Conservation (phyloP, 352 stramenopile species). For the Phytophthora quininea region DNA sequence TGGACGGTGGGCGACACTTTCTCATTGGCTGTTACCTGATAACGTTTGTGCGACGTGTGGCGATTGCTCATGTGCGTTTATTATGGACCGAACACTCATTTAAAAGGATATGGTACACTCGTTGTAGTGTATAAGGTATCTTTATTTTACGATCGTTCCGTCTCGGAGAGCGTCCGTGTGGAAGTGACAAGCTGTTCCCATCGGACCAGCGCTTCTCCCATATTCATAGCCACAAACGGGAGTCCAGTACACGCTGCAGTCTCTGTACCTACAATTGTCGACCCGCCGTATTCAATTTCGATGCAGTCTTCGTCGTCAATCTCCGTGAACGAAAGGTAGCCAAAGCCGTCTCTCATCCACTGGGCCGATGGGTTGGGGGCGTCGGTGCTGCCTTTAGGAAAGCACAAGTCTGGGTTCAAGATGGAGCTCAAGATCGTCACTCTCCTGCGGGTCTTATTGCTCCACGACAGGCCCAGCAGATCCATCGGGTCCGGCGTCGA, state of each 20-base stretch:
- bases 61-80: not conserved
- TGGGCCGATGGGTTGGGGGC: conserved; percentile 18
- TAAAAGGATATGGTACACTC: not conserved
- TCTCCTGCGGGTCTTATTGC: conserved; percentile 22
- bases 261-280: conserved; percentile 33
- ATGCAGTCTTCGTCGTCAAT: conserved; percentile 39
- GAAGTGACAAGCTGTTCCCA: conserved; percentile 42
- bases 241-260: conserved; percentile 33
- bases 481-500: conserved; percentile 8
- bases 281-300: conserved; percentile 47
- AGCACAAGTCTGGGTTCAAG: conserved; percentile 37
- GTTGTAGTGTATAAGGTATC: conserved; percentile 14
- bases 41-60: not conserved
- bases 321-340: conserved; percentile 48
- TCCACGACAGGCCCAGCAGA: conserved; percentile 7
- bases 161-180: conserved; percentile 32
- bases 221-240: conserved; percentile 39
- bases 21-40: not conserved
- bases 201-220: conserved; percentile 39
- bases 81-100: not conserved
- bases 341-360: conserved; percentile 45
- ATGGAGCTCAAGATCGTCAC: conserved; percentile 38
- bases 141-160: conserved; percentile 14
- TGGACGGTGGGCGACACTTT: not conserved
- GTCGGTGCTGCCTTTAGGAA: conserved; percentile 23